Evolutionary conservation across 140 eudicot species (phyloP), one percentile per base, ranked within the genome.

Genomic region (Erigeron philadelphicus): DNA sequence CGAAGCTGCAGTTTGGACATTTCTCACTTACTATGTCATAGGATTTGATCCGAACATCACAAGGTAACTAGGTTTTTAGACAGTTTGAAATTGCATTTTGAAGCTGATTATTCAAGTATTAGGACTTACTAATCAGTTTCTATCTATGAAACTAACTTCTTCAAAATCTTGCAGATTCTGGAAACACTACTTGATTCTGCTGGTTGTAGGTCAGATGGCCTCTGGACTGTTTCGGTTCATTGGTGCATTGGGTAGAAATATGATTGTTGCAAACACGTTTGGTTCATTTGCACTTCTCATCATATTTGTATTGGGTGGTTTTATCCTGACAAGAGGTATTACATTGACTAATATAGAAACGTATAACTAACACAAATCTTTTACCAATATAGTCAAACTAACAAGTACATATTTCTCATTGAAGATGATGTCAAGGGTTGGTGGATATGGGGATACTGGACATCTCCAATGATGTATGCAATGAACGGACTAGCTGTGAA

Each of bases 11-110:
- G 74, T 83, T 67, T 90, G 88, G 90, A 76, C 84, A 5, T 10
- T 52, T 56, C 58, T 81, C 60, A 81, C 90, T 13, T 90, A 90
- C 67, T 90, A 87, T 61, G 86, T 71, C 6, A 76, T 81, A 5
- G 97, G 97, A 64, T 84, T 72, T 49, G 97, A 90, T 75, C 97
- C 97, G 43, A 78, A 83, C 56, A 72, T 83, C 72, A 72, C 78
- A 73, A 85, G 97, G 97, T 86, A 80, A 62, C 13, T 4, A 25
- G 0, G 38, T 12, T 52, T 46, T 31, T 3, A 31, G 38, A 2
- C 38, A 31, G 38, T 31, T 31, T 31, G 3, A 31, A 31, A 0
- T 31, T 31, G 38, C 2, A 31, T 31, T 31, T 31, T 31, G 38
- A 31, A 31, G 38, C 38, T 31, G 38, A 31, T 31, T 31, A 31